Evolutionary conservation across 2,329 filamentous ascomycete genomes (phyloP), one percentile per base, ranked within the genome.

Genomic region (Ceratocystis lukuohia): DNA sequence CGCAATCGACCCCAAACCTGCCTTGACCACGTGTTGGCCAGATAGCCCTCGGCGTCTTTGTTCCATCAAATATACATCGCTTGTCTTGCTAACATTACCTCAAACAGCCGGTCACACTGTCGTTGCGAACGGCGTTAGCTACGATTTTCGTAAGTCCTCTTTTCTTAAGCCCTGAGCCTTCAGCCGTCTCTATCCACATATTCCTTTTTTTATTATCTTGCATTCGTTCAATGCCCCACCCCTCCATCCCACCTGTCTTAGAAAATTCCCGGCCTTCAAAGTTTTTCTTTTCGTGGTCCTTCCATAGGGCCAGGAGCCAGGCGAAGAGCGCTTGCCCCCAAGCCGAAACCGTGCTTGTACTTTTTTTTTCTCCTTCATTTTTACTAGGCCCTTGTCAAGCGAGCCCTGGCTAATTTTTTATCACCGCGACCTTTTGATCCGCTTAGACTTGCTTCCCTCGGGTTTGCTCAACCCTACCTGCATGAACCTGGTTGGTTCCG

Each of bases 401-500:
- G 50, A 61, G 37, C 37, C 25, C 22, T n/a, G 17, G 6, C 46
- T 37, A 62, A 53, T 30, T 22, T 53, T n/a, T 62, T 25, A 25
- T 25, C 22, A 53, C 25, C 25, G 37, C 33, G 22, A 17, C 7
- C 2, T 25, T 41, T 17, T 65, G 45, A 44, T 17, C 65, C 46
- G 15, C 37, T 2, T 62, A 66, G 59, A 66, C 57, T 62, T 68
- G 44, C 62, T 66, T 45, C 67, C 67, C n/a, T 88, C 84, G 66
- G 89, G 89, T 68, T 81, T 92, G 68, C 80, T 92, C 70, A 89
- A 88, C 73, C 85, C 87, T 5, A 77, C 78, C 56, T 88, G 83
- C 74, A 80, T 84, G 71, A 92, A 91, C 77, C 78, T 92, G 67
- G 87, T 92, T 73, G 88, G 88, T 68, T 87, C 85, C 62, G 87